phyloP scores from a whole-genome alignment of 805 yeast species.

The Candida taoyuanica region DNA sequence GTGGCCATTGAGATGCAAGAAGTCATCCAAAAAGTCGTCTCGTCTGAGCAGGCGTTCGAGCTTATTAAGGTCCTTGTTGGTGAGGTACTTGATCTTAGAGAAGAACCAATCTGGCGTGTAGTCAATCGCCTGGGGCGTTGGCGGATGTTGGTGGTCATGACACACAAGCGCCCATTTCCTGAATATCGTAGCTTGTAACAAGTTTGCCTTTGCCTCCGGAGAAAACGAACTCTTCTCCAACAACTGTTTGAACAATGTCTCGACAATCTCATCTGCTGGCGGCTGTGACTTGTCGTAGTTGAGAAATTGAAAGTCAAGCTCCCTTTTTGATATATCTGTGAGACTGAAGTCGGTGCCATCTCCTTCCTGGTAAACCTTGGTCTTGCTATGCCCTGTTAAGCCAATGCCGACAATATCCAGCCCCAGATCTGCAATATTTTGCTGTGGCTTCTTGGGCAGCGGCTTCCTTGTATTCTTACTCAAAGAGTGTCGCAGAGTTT shows the following conservation, averaged over 20 bases:
- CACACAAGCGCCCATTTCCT: conserved; percentile 28
- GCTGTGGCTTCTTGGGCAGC: conserved; percentile 1
- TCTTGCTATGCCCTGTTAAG: conserved; percentile 4
- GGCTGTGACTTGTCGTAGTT: conserved; percentile 27
- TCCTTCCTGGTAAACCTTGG: conserved; percentile 8
- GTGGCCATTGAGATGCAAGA: conserved; percentile 48
- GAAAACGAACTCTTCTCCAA: conserved; percentile 21
- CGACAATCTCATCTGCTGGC: conserved; percentile 24
- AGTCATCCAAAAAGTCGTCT: conserved; percentile 31
- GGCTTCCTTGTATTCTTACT: conserved; percentile 2
- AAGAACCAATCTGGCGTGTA: conserved; percentile 22
- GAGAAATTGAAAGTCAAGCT: conserved; percentile 23
- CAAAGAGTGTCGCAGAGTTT: conserved; percentile 5
- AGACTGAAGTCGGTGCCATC: conserved; percentile 1
- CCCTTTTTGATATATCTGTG: neutral
- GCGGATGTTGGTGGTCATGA: conserved; percentile 20
- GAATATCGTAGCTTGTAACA: conserved; percentile 13
- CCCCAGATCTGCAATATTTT: conserved; percentile 19
- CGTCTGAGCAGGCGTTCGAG: conserved; percentile 23
- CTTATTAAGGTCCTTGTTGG: conserved; percentile 20
- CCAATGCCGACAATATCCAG: conserved; percentile 24
- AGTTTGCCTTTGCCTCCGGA: conserved; percentile 18
- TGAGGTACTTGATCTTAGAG: conserved; percentile 13
- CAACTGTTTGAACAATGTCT: conserved; percentile 18
- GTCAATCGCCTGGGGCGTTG: neutral